These are phyloP conservation scores for Hirsutella thompsonii DNA, from an alignment of 2,329 filamentous ascomycete genomes.

Conservation along the genomic window DNA sequence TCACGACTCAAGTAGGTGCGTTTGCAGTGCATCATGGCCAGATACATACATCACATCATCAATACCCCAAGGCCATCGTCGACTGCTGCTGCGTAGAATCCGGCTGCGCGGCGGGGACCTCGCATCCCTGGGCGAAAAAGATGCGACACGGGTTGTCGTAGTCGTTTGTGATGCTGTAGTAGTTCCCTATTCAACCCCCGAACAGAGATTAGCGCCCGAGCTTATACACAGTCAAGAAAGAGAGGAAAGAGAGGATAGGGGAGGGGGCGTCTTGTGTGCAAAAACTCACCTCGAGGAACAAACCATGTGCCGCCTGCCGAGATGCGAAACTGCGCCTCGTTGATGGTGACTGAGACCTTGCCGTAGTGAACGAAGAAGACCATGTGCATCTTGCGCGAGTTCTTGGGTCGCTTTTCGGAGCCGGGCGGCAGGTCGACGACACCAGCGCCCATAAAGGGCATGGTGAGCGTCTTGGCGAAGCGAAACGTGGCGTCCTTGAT, in stretches of 20 bases:
- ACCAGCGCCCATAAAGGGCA: slow-evolving; percentile 79
- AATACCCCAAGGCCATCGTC: neutral
- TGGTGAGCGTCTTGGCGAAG: slow-evolving; percentile 76
- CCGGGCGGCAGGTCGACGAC: slow-evolving; percentile 79
- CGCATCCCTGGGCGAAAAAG: slow-evolving; percentile 88
- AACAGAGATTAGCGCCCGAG: slow-evolving; percentile 4
- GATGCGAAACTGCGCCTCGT: slow-evolving; percentile 66
- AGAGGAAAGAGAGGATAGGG: neutral
- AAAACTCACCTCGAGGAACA: slow-evolving; percentile 67
- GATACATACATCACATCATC: no score
- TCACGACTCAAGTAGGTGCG: no score
- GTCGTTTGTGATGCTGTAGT: slow-evolving; percentile 82
- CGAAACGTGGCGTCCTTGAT: slow-evolving; percentile 60
- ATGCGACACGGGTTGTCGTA: slow-evolving; percentile 59
- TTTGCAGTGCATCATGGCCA: no score
- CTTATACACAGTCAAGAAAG: neutral
- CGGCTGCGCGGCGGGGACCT: slow-evolving; percentile 20
- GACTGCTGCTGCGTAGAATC: neutral
- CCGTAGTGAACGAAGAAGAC: slow-evolving; percentile 84
- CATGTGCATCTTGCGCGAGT: slow-evolving; percentile 93
- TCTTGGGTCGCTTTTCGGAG: slow-evolving; percentile 78
- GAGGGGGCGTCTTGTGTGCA: neutral
- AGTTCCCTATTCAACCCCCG: slow-evolving; percentile 56
- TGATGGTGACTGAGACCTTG: slow-evolving; percentile 66
- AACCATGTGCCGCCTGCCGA: slow-evolving; percentile 85